phyloP scores from a whole-genome alignment of 2,329 filamentous ascomycete genomes.

The Fusarium sp. region DNA sequence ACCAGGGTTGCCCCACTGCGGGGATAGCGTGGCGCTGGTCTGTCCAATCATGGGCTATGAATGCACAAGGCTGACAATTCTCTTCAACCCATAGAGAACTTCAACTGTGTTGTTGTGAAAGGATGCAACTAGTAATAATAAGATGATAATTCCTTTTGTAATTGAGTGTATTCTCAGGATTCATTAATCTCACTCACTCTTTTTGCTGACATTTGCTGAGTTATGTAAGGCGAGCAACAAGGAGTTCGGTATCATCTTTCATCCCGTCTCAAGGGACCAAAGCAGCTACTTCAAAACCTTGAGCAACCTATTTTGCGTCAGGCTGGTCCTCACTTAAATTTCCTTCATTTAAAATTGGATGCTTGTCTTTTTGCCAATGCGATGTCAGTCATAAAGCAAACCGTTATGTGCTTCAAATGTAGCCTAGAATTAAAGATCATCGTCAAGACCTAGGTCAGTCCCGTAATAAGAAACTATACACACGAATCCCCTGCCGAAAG shows the following conservation, averaged over 20 bases:
- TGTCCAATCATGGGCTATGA: slow-evolving; percentile 10
- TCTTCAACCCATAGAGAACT: neutral
- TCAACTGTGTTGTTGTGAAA: neutral
- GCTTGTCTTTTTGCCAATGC: neutral
- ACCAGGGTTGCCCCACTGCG: slow-evolving; percentile 33
- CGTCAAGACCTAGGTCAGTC: neutral
- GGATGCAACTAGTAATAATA: neutral
- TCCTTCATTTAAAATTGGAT: neutral
- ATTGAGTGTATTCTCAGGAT: neutral
- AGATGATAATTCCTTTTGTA: too few species aligned
- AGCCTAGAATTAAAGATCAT: neutral
- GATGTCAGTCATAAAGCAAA: neutral
- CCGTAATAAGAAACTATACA: neutral
- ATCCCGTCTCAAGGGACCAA: neutral
- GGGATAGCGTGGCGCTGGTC: neutral
- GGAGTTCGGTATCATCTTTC: neutral
- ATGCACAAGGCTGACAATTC: slow-evolving; percentile 36
- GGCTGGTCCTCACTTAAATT: neutral
- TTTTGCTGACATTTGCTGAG: neutral
- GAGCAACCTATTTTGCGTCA: neutral
- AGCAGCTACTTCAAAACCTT: neutral
- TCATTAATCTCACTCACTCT: neutral
- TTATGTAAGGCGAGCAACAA: neutral
- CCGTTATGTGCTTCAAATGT: neutral
- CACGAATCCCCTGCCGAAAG: neutral